Base-by-base conservation (phyloP, 352 stramenopile genomes). In the Peronospora farinosa region DNA sequence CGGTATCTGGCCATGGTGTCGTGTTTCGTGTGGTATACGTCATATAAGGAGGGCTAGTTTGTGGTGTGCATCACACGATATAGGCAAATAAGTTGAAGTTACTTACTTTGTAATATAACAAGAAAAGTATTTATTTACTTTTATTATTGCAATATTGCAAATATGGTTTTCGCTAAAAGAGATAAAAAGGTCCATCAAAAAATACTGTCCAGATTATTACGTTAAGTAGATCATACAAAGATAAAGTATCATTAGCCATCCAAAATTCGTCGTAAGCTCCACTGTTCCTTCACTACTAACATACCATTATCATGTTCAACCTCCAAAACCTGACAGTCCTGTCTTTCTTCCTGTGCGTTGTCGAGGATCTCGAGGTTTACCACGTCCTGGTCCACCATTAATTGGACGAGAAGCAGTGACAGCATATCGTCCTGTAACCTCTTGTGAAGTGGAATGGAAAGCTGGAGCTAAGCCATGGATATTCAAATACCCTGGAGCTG, bases 351-450 rank as follows among this genome's bases (percentile, higher is more conserved):
- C 63, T 50, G 38, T 17, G 27, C 64, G 60, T 42, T 73, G 64
- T 43, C 64, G 55, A 47, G 64, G 64, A 62, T 73, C 64, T 65
- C 64, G 60, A 48, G 64, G 51, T 49, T 69, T 64, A 28, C 63
- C 59, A 53, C 57, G 50, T 47, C 64, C 56, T 35, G 27, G 11
- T 12, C 31, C 44, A 48, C 25, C 45, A 47, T 60, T 60, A 7
- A 28, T 30, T 47, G 42, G 50, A 16, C 39, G 44, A 47, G 58
- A 36, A 12, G 19, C 31, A 55, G 51, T 63, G 40, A 17, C 44
- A 40, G 25, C 6, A 42, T 59, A 60, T 12, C 21, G 33, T 27
- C 40, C 47, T 38, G 13, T 5, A 28, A 8, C 35, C 28, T 42
- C 51, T 10, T 43, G 25, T 25, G 47, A 28, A 31, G 54, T 25